phyloP scores from a whole-genome alignment of 78 protist genomes.

The Cavenderia fasciculata region DNA sequence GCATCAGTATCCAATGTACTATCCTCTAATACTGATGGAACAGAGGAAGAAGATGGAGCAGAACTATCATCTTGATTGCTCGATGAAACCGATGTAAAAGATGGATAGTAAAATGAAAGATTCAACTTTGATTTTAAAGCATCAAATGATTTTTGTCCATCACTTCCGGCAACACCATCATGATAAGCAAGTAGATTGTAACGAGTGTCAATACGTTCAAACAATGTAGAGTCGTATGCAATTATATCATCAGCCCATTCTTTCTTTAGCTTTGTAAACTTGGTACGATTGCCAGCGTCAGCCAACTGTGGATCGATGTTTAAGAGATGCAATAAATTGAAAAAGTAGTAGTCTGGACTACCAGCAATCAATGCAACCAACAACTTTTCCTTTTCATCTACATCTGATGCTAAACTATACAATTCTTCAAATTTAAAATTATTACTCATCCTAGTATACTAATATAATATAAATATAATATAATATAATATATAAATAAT shows the following conservation, averaged over 20 bases:
- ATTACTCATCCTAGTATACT: neutral
- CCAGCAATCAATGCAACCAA: slow-evolving; percentile 31
- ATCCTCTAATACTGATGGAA: too few relatives aligned
- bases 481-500: neutral
- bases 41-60: too few relatives aligned
- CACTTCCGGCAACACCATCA: too few relatives aligned
- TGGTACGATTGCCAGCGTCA: neutral
- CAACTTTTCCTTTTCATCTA: slow-evolving; percentile 6
- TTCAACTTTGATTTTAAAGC: neutral
- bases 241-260: slow-evolving; percentile 12
- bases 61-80: too few relatives aligned
- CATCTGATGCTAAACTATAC: slow-evolving; percentile 25
- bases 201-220: neutral
- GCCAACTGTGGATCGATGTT: slow-evolving; percentile 48
- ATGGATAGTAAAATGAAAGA: neutral
- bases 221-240: neutral
- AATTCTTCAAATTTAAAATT: slow-evolving; percentile 51
- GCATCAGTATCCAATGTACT: too few relatives aligned
- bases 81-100: neutral
- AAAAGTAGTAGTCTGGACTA: slow-evolving; percentile 49
- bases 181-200: neutral
- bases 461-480: neutral
- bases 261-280: slow-evolving; percentile 1
- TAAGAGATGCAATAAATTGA: slow-evolving; percentile 34
- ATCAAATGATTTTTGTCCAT: too few relatives aligned